A percentile compares a stretch with the other conserved stretches of the same genome.
Conservation (phyloP, 495 filamentous ascomycete species). For the Pyrenula massariospora region DNA sequence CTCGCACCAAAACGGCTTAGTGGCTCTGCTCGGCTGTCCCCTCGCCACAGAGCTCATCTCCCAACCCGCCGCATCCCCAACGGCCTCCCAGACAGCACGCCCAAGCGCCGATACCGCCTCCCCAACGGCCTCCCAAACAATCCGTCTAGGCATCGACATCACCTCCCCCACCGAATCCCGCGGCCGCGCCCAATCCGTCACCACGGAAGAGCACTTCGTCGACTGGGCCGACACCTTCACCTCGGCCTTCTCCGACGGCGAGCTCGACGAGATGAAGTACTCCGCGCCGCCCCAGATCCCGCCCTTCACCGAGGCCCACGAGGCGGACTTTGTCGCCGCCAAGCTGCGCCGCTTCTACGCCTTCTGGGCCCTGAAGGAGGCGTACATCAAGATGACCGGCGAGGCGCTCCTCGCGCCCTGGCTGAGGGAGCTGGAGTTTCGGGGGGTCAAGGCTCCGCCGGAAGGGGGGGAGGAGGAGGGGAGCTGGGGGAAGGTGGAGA, state of each 20-base stretch:
- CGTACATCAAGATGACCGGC: conserved; percentile 88
- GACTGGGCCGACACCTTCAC: conserved; percentile 66
- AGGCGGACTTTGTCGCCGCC: conserved; percentile 32
- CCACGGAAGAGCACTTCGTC: conserved; percentile 41
- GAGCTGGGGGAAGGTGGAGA: conserved; percentile 38
- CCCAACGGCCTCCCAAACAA: no score
- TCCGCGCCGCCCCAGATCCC: conserved; percentile 16
- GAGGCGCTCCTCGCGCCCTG: conserved; percentile 75
- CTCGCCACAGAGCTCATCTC: no score
- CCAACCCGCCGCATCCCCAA: conserved; percentile 3
- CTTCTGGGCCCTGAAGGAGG: conserved; percentile 81
- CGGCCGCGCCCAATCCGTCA: conserved; percentile 32
- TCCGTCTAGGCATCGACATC: conserved; percentile 56
- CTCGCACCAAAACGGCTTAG: conserved; percentile 73
- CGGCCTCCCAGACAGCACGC: background rate
- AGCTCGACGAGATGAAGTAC: conserved; percentile 46
- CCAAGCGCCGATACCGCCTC: conserved; percentile 12
- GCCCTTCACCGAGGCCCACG: conserved; percentile 14
- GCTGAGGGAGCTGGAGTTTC: conserved; percentile 59
- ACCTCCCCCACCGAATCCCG: conserved; percentile 62
- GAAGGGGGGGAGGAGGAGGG: conserved; percentile 9
- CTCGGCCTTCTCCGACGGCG: conserved; percentile 58
- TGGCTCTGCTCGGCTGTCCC: conserved; percentile 44
- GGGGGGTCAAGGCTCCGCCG: conserved; percentile 47
- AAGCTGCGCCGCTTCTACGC: conserved; percentile 73